Evolutionary conservation across 2,329 filamentous ascomycete genomes (phyloP), one percentile per base, ranked within the genome.

Genomic region (Aureobasidium melanogenum): DNA sequence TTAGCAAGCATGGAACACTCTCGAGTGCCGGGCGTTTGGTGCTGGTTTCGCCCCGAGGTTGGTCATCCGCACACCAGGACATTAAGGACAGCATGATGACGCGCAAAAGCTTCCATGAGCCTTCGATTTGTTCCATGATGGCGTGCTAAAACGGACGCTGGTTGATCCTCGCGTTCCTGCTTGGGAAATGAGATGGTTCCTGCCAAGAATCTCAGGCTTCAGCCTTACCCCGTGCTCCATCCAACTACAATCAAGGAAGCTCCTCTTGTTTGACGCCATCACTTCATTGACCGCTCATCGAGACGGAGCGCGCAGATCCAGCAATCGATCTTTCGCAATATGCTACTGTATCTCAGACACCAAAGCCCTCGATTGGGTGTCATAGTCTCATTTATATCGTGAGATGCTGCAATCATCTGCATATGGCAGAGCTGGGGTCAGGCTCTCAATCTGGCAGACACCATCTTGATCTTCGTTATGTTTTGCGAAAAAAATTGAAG

Each of bases 21-120:
- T 57, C 41, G 54, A 46, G 54, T 57, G 47, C 54, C 54, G 30
- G 54, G 47, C 54, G 54, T 57, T 57, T 57, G 54, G 54, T 46
- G 54, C 54, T 46, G 54, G 54, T 57, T 57, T 57, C 54, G 54
- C 22, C 30, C 30, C 54, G 39, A 47, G 28, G 39, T 19, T 46
- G 41, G 41, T 38, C 54, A 38, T 19, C 41, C 54, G 41, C 41
- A 1, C 54, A n/a, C 39, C 30, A 57, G 54, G 54, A 57, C 54
- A 57, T 57, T 57, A 57, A 57, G 54, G 54, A 57, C 54, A 15
- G n/a, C 6, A 36, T 46, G 19, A 47, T 57, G 54, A 57, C 54
- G 54, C 54, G 28, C 28, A 47, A 46, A 56, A 36, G 9, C 54
- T 57, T 57, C 54, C 28, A 57, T 47, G 30, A 28, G 7, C 12